Evolutionary conservation across 495 filamentous ascomycete species (phyloP).

Genomic region (Podospora appendiculata): DNA sequence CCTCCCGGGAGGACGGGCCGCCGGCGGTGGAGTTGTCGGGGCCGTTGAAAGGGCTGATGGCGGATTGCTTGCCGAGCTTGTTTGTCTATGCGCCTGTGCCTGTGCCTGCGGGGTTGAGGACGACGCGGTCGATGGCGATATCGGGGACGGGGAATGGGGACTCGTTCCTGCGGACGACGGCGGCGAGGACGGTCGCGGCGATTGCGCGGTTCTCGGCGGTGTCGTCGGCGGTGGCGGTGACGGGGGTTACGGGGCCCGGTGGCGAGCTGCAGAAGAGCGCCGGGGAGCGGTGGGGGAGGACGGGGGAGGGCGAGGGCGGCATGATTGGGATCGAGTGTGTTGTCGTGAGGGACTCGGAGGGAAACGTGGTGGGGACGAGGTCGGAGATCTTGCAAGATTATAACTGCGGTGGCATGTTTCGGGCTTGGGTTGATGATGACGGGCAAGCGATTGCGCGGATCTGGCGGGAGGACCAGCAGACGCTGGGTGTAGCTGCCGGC

Average conservation of each 20-base stretch:
- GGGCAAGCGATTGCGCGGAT: constrained; percentile 58
- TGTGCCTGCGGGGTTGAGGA: constrained; percentile 4
- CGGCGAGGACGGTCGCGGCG: constrained; percentile 62
- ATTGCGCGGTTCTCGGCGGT: constrained; percentile 54
- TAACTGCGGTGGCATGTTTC: constrained; percentile 88
- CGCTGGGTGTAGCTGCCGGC: neutral
- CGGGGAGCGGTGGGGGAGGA: constrained; percentile 64
- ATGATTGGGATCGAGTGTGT: constrained; percentile 78
- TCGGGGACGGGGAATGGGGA: constrained; percentile 90
- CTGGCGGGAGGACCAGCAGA: constrained; percentile 34
- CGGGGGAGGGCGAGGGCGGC: constrained; percentile 76
- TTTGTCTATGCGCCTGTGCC: constrained; percentile 25
- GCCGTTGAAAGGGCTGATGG: constrained; percentile 31
- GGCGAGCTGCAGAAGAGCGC: constrained; percentile 75
- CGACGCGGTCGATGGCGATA: constrained; percentile 55
- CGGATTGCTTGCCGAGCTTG: constrained; percentile 45
- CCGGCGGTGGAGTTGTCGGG: constrained; percentile 34
- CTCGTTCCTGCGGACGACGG: constrained; percentile 71
- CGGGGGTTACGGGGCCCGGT: constrained; percentile 55
- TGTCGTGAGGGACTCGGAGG: constrained; percentile 32
- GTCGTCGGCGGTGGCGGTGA: constrained; percentile 44
- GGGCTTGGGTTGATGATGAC: constrained; percentile 64
- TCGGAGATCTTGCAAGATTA: constrained; percentile 60
- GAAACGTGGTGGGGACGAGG: constrained; percentile 29
- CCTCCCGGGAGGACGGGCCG: constrained; percentile 5